Base-by-base conservation (phyloP, 768 basidiomycete species). In the Boletus pseudo-olivaceus region DNA sequence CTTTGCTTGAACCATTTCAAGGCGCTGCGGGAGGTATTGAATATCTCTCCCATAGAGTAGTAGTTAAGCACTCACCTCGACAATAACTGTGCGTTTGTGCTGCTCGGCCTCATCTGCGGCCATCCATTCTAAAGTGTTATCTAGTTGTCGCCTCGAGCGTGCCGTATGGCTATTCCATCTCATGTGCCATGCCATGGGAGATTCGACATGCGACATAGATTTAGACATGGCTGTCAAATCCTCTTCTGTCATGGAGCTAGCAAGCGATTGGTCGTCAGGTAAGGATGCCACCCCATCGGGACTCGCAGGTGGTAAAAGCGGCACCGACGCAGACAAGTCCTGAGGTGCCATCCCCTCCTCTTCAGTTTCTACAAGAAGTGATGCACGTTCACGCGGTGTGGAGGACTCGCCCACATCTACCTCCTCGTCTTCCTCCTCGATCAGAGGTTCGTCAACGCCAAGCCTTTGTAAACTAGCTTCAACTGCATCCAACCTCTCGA, bases 401-500 rank as follows among this genome's bases (percentile, higher is more conserved):
- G 74, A 72, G 7, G 76, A 72, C 62, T 81, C 82, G 23, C 80
- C 88, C 23, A 90, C 86, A 59, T 90, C 90, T 7, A 82, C 79
- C 53, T 79, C 79, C 38, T 75, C 73, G 50, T 83, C 82, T 57
- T 78, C 80, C 26, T 77, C 78, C 29, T 71, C 74, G 26, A 78
- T 79, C 30, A 74, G 69, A 5, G 73, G 78, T 32, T 82, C 78
- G 42, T 83, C 82, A 30, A 78, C 76, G 11, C 83, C 85, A n/a
- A 91, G 78, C 44, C 88, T 76, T 64, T 89, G 85, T 55, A 91
- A 67, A 58, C 88, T 83, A 8, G 88, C 87, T 59, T 92, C 89
- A 17, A 89, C 88, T 15, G 82, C 86, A 65, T 94, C 92, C 43
- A 94, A 71, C 43, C 88, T 83, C 65, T 94, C 92, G 59, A 94